These are phyloP conservation scores for Metarhizium brunneum DNA, from an alignment of 2,329 filamentous ascomycete genomes.

Conservation along the genomic window DNA sequence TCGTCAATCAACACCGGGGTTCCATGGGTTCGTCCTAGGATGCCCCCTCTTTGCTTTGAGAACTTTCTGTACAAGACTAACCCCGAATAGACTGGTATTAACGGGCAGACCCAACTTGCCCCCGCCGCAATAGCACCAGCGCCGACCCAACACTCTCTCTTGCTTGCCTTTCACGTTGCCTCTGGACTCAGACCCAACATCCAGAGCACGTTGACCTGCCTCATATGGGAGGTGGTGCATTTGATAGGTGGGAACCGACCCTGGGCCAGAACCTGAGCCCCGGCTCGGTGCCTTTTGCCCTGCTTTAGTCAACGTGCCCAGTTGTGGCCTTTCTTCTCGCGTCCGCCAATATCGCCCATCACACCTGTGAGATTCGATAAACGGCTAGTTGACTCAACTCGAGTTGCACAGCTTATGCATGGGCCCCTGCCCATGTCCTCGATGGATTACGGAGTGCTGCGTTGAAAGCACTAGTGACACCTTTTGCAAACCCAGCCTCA, in stretches of 20 bases:
- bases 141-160: neutral
- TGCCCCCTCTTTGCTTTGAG: neutral
- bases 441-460: neutral
- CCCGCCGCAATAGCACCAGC: no score
- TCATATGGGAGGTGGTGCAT: slow-evolving; percentile 2
- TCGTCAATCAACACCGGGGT: neutral
- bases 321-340: neutral
- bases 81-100: neutral
- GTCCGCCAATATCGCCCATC: neutral
- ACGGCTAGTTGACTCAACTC: neutral
- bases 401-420: neutral
- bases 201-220: slow-evolving; percentile 1
- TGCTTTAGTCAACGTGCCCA: no score
- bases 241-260: neutral
- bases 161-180: neutral
- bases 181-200: neutral
- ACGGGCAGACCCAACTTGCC: no score
- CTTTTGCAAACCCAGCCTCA: neutral
- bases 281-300: no score
- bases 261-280: neutral
- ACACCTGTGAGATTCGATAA: neutral
- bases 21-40: neutral
- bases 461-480: neutral
- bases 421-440: neutral
- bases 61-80: neutral